A percentile compares a stretch with the other conserved stretches of the same genome.
Evolutionary conservation across 2,329 filamentous ascomycete genomes (phyloP).

Genomic region (Xylaria sp.): DNA sequence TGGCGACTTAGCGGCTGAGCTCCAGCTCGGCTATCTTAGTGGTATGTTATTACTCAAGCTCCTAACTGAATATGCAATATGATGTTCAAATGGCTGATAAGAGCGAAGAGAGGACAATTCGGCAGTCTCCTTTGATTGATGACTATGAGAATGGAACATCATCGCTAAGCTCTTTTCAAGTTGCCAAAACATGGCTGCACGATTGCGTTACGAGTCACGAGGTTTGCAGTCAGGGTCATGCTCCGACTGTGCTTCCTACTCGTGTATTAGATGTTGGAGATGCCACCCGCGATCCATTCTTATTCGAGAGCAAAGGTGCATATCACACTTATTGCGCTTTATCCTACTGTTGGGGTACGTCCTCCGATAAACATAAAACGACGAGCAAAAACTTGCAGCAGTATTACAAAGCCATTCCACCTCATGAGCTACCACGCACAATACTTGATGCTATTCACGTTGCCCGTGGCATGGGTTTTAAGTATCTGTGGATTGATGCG

Average conservation of each 20-base stretch:
- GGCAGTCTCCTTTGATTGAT: not conserved
- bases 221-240: not conserved
- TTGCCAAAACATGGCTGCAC: not conserved
- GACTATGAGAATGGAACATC: not conserved
- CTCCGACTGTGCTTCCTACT: not conserved
- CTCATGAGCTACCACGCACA: not conserved
- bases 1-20: not conserved
- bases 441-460: slow-evolving; percentile 13
- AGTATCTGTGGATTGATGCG: slow-evolving; percentile 22
- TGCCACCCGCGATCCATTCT: not conserved
- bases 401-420: not conserved
- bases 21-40: not conserved
- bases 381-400: not conserved
- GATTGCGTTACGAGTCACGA: not conserved
- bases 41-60: not conserved
- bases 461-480: slow-evolving; percentile 12
- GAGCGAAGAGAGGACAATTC: not conserved
- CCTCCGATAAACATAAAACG: not conserved
- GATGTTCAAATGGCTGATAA: not conserved
- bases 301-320: not conserved
- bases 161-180: not conserved
- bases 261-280: slow-evolving; percentile 1
- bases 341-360: slow-evolving; percentile 2
- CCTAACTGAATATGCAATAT: not conserved
- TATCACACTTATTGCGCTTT: not conserved